Evolutionary conservation across 805 yeast genomes (phyloP).

Genomic region (Phaffomyces thermotolerans): DNA sequence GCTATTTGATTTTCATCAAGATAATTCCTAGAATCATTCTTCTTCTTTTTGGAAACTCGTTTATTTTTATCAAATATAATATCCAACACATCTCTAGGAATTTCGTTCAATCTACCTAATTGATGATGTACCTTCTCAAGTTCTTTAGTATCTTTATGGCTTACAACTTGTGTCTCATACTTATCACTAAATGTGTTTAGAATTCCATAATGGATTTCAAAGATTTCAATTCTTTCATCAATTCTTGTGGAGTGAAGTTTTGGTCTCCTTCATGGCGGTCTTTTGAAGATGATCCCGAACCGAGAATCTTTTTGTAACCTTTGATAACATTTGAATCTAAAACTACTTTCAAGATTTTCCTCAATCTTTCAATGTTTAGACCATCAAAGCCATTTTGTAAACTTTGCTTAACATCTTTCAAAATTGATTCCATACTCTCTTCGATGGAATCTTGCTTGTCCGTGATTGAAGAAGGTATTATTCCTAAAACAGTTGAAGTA

Average conservation of each 20-base stretch:
- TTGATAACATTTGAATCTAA: background rate
- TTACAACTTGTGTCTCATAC: slow-evolving; percentile 1
- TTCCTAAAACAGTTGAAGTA: background rate
- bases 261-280: too few relatives aligned
- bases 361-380: slow-evolving; percentile 4
- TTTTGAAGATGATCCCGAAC: too few relatives aligned
- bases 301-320: background rate
- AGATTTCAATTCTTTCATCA: slow-evolving; percentile 1
- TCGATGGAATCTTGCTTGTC: background rate
- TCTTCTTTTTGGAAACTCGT: background rate
- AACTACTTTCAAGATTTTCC: slow-evolving; percentile 2
- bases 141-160: slow-evolving; percentile 3
- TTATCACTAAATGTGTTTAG: slow-evolving; percentile 1
- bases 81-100: slow-evolving; percentile 7
- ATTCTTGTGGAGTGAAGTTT: background rate
- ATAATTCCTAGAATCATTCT: background rate
- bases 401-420: background rate
- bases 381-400: slow-evolving; percentile 2
- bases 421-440: background rate
- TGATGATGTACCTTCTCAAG: slow-evolving; percentile 1
- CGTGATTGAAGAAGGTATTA: background rate
- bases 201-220: slow-evolving; percentile 1
- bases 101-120: slow-evolving; percentile 2
- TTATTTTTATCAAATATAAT: slow-evolving; percentile 3
- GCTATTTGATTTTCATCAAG: background rate